These are phyloP conservation scores for Knoxia roxburghii DNA, from an alignment of 257 asterid species.

Conservation along the genomic window DNA sequence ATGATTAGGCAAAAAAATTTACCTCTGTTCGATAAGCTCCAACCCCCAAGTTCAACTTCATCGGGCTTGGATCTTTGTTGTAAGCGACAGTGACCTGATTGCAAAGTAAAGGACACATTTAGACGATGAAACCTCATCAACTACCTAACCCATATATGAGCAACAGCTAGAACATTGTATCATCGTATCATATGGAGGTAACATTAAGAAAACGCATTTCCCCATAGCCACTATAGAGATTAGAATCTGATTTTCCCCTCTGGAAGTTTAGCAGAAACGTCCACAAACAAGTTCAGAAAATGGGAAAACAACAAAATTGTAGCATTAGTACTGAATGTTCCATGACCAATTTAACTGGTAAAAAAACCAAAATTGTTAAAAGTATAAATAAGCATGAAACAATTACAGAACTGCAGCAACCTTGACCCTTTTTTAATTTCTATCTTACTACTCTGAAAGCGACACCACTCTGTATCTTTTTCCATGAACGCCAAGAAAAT, in stretches of 20 bases:
- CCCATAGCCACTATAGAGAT: neutral
- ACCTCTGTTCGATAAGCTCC: constrained; percentile 99
- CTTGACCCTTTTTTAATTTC: neutral
- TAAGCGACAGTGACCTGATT: constrained; percentile 86
- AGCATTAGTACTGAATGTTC: neutral
- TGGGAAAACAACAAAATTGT: too few relatives aligned
- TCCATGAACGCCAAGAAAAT: too few relatives aligned
- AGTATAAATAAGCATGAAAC: neutral
- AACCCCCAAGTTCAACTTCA: constrained; percentile 89
- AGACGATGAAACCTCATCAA: neutral
- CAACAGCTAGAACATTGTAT: too few relatives aligned
- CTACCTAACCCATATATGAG: neutral
- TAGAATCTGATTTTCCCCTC: neutral
- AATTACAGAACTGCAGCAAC: neutral
- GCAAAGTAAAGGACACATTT: neutral
- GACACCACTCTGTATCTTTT: neutral
- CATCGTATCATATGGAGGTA: neutral
- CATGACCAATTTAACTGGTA: neutral
- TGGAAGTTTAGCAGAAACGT: neutral
- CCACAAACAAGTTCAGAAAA: neutral
- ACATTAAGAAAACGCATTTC: neutral
- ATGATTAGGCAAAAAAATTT: constrained; percentile 4
- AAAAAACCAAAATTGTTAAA: too few relatives aligned
- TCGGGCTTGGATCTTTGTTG: constrained; percentile 79
- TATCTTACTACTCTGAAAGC: too few relatives aligned